phyloP scores from a whole-genome alignment of 2,329 filamentous ascomycete genomes.

The Aspergillus sp. region DNA sequence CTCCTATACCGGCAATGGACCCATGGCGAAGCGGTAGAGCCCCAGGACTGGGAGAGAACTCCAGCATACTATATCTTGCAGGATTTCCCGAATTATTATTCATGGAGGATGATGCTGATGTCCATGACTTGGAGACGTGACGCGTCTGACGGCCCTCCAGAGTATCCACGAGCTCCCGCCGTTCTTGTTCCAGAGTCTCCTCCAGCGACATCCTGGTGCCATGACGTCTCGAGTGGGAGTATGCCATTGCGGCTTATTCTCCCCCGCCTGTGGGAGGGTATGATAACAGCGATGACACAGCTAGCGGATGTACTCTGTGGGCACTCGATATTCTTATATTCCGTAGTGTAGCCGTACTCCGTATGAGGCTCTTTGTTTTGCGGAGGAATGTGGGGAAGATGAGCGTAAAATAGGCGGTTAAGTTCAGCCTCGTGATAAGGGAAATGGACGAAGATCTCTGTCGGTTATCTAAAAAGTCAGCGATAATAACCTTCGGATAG shows the following conservation, averaged over 20 bases:
- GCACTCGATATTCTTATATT: too few relatives aligned
- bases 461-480: not conserved
- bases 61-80: constrained; percentile 50
- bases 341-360: not conserved
- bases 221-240: not conserved
- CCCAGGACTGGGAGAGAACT: constrained; percentile 49
- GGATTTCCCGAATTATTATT: not conserved
- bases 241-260: not conserved
- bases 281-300: not conserved
- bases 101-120: constrained; percentile 31
- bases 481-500: not conserved
- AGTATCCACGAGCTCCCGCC: constrained; percentile 63
- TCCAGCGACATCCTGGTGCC: constrained; percentile 45
- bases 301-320: too few relatives aligned
- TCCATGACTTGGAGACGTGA: constrained; percentile 12
- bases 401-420: not conserved
- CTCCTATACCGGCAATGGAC: constrained; percentile 34
- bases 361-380: not conserved
- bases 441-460: not conserved
- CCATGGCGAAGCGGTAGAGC: constrained; percentile 25
- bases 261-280: constrained; percentile 11
- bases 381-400: not conserved
- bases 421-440: not conserved
- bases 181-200: constrained; percentile 69
- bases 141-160: constrained; percentile 45